Conservation (phyloP, 2,329 filamentous ascomycete genomes). For the Albifimbria verrucaria region DNA sequence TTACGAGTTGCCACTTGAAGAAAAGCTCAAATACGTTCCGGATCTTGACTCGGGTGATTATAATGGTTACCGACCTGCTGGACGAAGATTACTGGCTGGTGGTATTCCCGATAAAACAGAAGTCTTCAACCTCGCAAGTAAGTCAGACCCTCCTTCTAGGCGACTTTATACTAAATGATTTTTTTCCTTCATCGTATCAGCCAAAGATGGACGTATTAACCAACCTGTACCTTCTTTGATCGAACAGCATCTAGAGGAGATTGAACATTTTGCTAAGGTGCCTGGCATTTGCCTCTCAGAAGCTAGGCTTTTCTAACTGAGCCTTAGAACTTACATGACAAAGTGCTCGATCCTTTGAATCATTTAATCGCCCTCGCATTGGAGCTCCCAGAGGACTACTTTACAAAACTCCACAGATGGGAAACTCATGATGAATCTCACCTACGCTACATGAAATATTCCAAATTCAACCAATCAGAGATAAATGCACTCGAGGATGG, state of each 20-base stretch:
- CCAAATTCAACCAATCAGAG: slow-evolving; percentile 44
- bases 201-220: slow-evolving; percentile 25
- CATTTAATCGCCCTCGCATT: slow-evolving; percentile 59
- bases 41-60: slow-evolving; percentile 50
- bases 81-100: slow-evolving; percentile 27
- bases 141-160: too few species aligned
- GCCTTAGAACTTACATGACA: slow-evolving; percentile 41
- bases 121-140: slow-evolving; percentile 36
- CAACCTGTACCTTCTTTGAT: slow-evolving; percentile 39
- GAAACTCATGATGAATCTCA: slow-evolving; percentile 57
- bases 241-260: slow-evolving; percentile 46
- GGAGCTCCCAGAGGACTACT: slow-evolving; percentile 58
- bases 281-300: background rate
- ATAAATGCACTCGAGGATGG: slow-evolving; percentile 38
- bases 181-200: too few species aligned
- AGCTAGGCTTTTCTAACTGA: background rate
- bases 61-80: slow-evolving; percentile 53
- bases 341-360: slow-evolving; percentile 55
- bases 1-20: slow-evolving; percentile 48
- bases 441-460: slow-evolving; percentile 61
- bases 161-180: too few species aligned
- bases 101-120: slow-evolving; percentile 38
- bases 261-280: slow-evolving; percentile 49
- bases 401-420: slow-evolving; percentile 49
- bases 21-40: slow-evolving; percentile 54